These are phyloP conservation scores for Penicillium odoratum DNA, from an alignment of 495 filamentous ascomycete genomes.

Conservation along the genomic window DNA sequence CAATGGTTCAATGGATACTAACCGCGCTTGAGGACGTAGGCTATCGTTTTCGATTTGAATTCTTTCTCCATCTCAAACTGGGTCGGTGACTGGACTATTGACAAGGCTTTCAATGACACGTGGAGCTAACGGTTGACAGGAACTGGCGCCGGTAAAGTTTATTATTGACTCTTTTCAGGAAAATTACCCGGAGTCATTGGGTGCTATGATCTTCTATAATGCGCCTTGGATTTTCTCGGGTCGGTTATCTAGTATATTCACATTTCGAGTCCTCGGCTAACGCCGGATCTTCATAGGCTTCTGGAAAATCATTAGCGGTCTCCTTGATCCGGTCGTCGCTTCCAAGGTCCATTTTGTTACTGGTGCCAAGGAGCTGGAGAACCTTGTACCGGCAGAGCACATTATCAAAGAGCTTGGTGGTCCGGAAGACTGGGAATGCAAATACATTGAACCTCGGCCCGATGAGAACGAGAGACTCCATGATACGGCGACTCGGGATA, in stretches of 20 bases:
- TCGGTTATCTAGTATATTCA: slow-evolving; percentile 25
- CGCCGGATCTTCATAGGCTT: slow-evolving; percentile 48
- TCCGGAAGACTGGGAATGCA: slow-evolving; percentile 75
- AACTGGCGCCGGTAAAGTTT: slow-evolving; percentile 91
- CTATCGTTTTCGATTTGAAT: slow-evolving; percentile 91
- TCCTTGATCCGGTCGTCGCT: slow-evolving; percentile 95
- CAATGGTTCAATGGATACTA: not conserved
- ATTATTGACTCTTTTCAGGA: slow-evolving; percentile 97
- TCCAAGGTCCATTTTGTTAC: slow-evolving; percentile 93
- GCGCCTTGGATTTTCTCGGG: slow-evolving; percentile 92
- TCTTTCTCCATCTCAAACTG: slow-evolving; percentile 88
- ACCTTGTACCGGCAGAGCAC: slow-evolving; percentile 64
- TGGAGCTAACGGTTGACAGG: slow-evolving; percentile 45
- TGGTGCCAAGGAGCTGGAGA: slow-evolving; percentile 68
- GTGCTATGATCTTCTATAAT: slow-evolving; percentile 86
- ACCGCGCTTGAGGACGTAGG: slow-evolving; percentile 35
- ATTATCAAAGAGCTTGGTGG: slow-evolving; percentile 82
- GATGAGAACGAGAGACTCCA: slow-evolving; percentile 71
- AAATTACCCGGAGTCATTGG: slow-evolving; percentile 90
- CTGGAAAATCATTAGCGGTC: slow-evolving; percentile 84
- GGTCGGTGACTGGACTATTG: slow-evolving; percentile 47
- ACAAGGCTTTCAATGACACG: not conserved
- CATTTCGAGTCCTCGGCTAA: not conserved
- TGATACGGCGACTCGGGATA: slow-evolving; percentile 58
- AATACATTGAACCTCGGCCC: slow-evolving; percentile 70